Percentiles rank a stretch among this genome's conserved stretches.
phyloP scores from a whole-genome alignment of 371 early-diverging fungal genomes.

The Lichtheimia ramosa region DNA sequence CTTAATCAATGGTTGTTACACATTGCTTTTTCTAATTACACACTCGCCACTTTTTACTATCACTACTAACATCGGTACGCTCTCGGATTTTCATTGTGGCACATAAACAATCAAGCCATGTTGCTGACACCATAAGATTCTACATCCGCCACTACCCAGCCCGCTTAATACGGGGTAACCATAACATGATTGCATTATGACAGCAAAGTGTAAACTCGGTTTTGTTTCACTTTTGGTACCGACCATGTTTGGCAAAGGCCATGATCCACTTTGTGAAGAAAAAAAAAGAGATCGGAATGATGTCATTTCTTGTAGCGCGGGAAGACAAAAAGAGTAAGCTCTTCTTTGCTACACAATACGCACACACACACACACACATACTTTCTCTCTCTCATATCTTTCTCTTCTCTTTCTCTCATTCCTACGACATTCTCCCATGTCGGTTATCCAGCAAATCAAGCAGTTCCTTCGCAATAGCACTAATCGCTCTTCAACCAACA shows the following conservation, averaged over 20 bases:
- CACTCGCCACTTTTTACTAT: too few relatives aligned
- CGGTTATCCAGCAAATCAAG: conserved; percentile 14
- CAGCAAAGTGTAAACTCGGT: too few relatives aligned
- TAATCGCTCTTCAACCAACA: background rate
- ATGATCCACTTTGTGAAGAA: too few relatives aligned
- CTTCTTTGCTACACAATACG: conserved; percentile 2
- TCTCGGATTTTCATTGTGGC: background rate
- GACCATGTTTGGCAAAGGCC: too few relatives aligned
- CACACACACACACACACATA: background rate
- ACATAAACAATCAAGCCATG: background rate
- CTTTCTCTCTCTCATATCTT: background rate
- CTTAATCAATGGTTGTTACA: too few relatives aligned
- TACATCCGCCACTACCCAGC: too few relatives aligned
- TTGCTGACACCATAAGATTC: too few relatives aligned
- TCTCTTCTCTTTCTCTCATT: background rate
- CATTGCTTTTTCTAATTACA: too few relatives aligned
- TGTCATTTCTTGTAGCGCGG: conserved; percentile 1
- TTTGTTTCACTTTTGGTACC: too few relatives aligned
- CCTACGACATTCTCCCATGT: conserved; percentile 4
- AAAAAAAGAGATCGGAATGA: background rate
- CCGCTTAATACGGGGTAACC: too few relatives aligned
- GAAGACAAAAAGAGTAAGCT: conserved; percentile 1
- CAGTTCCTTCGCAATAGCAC: conserved; percentile 12
- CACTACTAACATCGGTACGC: too few relatives aligned
- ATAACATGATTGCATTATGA: too few relatives aligned